phyloP scores from a whole-genome alignment of 345 rosid species.

The Salix koriyanagi region DNA sequence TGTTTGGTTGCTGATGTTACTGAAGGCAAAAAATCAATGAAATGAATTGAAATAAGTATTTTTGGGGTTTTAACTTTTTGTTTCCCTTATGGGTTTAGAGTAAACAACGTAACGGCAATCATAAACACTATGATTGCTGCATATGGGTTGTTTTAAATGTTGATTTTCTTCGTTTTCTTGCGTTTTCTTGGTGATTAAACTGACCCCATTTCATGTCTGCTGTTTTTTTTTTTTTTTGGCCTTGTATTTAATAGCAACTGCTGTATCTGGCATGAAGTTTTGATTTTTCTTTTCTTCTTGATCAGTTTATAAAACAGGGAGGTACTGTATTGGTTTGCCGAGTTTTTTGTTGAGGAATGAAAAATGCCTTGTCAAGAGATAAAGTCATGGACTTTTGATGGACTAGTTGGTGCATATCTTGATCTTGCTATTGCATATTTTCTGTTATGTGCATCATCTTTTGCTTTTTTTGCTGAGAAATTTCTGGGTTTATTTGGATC shows the following conservation, averaged over 20 bases:
- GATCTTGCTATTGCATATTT: slow-evolving; percentile 58
- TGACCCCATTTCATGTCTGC: too few species aligned
- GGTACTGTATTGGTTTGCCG: background rate
- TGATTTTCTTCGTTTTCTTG: too few species aligned
- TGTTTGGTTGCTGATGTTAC: slow-evolving; percentile 5
- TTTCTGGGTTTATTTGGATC: slow-evolving; percentile 49
- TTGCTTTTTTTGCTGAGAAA: slow-evolving; percentile 44
- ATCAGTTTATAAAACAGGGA: background rate
- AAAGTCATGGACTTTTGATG: slow-evolving; percentile 46
- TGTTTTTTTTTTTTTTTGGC: background rate
- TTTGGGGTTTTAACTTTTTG: background rate
- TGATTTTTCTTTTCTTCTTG: background rate
- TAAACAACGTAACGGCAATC: too few species aligned
- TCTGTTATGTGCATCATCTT: slow-evolving; percentile 55
- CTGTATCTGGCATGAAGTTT: background rate
- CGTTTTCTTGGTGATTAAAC: too few species aligned
- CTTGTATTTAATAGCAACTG: background rate
- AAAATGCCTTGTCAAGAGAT: slow-evolving; percentile 44
- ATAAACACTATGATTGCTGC: background rate
- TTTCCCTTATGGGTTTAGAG: background rate
- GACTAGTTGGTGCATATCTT: slow-evolving; percentile 52
- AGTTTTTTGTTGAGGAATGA: background rate
- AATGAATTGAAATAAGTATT: background rate
- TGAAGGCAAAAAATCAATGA: background rate
- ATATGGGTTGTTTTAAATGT: background rate